phyloP scores from a whole-genome alignment of 352 stramenopile genomes.

The Pythium folliculosum region DNA sequence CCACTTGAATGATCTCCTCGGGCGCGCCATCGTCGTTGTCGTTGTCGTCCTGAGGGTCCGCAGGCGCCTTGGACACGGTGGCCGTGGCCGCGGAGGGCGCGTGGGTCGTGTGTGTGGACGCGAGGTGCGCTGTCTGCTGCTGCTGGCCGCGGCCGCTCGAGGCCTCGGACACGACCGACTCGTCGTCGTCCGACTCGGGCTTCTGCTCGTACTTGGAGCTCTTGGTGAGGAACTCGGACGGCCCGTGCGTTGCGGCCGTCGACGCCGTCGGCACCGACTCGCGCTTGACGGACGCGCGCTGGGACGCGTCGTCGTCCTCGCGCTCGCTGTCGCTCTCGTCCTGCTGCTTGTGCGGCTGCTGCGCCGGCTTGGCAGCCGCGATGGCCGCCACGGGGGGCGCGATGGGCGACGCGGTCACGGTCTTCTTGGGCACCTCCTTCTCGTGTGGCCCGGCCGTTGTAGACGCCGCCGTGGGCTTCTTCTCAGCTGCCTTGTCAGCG shows the following conservation, averaged over 20 bases:
- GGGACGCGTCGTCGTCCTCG: neutral
- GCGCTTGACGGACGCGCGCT: neutral
- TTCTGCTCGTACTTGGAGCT: constrained; percentile 27
- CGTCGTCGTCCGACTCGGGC: constrained; percentile 53
- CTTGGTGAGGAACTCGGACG: constrained; percentile 15
- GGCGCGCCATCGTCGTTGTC: constrained; percentile 43
- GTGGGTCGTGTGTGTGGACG: neutral
- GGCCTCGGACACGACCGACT: constrained; percentile 30
- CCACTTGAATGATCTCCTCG: constrained; percentile 45
- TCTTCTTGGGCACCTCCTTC: constrained; percentile 18
- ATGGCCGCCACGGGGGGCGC: constrained; percentile 10
- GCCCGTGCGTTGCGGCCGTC: neutral
- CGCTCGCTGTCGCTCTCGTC: constrained; percentile 28
- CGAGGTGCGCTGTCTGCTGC: constrained; percentile 15
- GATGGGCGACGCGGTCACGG: constrained; percentile 13
- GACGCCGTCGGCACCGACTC: neutral
- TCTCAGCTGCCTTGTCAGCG: neutral
- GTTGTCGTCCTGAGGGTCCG: constrained; percentile 30
- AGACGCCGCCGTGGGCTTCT: neutral
- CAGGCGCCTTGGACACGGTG: constrained; percentile 12
- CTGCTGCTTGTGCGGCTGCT: constrained; percentile 20
- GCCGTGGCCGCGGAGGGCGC: neutral
- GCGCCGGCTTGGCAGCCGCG: constrained; percentile 1
- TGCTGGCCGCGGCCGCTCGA: constrained; percentile 23
- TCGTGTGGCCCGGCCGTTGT: constrained; percentile 3